Evolutionary conservation across 2,329 filamentous ascomycete species (phyloP), one percentile per base, ranked within the genome.

Genomic region (Davidsoniella australis): DNA sequence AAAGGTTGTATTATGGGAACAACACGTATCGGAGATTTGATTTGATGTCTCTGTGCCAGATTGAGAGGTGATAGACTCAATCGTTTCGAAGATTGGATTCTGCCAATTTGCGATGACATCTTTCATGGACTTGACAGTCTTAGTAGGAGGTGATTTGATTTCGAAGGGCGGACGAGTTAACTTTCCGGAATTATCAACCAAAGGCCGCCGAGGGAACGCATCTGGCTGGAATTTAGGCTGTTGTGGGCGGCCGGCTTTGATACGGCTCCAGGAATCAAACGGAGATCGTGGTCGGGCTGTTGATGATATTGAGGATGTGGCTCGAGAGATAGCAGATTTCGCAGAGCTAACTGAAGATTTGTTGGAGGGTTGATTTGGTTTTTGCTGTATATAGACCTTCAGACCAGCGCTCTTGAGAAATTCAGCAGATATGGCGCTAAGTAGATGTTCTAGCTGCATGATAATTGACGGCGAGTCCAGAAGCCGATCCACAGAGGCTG

Each of bases 381-480:
- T 9, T 16, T 16, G 29, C 6, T 44, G 41, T 2, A 5, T 12
- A 12, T 33, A 33, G 29, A 33, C 12, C 16, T 43, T 49, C n/a
- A 38, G 37, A 18, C 43, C 43, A 26, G 38, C 72, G 24, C 78
- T 78, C 49, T 75, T 76, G 5, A 96, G 64, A 63, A 94, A 95
- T 53, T 86, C 77, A 45, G 71, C 73, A 23, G 84, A 68, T 59
- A 88, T 75, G 0, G 76, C 77, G 45, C 71, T 71, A 8, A 95
- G 59, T 2, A 95, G 68, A 41, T 82, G 75, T 1, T 74, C 56
- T 9, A 54, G n/a, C 6, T 41, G 29, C 17, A n/a, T 38, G 3
- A 50, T 14, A 18, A 33, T n/a, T 12, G 24, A 29, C n/a, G 44
- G 33, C 23, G 43, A 33, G 5, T 44, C 47, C 36, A 48, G 40